These are phyloP conservation scores for Leccinellum albellum DNA, from an alignment of 768 basidiomycete genomes.

Conservation along the genomic window DNA sequence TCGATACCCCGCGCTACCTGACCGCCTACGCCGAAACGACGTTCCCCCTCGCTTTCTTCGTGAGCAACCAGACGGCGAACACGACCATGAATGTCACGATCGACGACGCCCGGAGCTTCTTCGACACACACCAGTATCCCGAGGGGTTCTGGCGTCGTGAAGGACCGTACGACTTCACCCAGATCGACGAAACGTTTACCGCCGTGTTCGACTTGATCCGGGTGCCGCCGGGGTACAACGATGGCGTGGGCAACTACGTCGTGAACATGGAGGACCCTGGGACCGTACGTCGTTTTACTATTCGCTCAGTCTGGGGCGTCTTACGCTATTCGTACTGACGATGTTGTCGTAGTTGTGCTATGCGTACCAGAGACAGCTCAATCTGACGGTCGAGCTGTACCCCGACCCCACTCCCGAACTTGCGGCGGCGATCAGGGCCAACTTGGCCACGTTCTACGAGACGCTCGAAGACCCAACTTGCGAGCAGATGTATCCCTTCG, in stretches of 20 bases:
- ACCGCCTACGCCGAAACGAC: conserved; percentile 22
- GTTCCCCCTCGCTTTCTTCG: conserved; percentile 26
- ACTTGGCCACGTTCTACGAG: conserved; percentile 15
- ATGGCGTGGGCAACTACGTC: conserved; percentile 17
- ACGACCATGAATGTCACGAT: conserved; percentile 15
- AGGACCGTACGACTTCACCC: conserved; percentile 2
- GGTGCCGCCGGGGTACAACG: conserved; percentile 15
- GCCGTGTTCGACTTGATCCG: background rate
- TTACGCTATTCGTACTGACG: background rate
- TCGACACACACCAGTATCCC: conserved; percentile 15
- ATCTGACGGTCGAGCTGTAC: conserved; percentile 20
- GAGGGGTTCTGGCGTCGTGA: conserved; percentile 19
- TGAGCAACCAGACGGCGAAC: conserved; percentile 19
- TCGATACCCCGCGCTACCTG: conserved; percentile 18
- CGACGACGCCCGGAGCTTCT: conserved; percentile 20
- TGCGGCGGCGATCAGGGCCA: conserved; percentile 20
- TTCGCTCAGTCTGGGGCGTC: background rate
- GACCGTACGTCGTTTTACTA: conserved; percentile 8
- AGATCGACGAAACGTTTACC: conserved; percentile 3
- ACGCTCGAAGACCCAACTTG: conserved; percentile 9
- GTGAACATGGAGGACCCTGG: conserved; percentile 6
- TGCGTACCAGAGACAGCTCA: conserved; percentile 17
- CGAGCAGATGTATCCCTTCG: conserved; percentile 15
- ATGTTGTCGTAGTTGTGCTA: conserved; percentile 12
- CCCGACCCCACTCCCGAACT: conserved; percentile 21